Percentiles rank a stretch among this genome's conserved stretches.
phyloP scores from a whole-genome alignment of 805 yeast species.

The Debaryomyces prosopidis region DNA sequence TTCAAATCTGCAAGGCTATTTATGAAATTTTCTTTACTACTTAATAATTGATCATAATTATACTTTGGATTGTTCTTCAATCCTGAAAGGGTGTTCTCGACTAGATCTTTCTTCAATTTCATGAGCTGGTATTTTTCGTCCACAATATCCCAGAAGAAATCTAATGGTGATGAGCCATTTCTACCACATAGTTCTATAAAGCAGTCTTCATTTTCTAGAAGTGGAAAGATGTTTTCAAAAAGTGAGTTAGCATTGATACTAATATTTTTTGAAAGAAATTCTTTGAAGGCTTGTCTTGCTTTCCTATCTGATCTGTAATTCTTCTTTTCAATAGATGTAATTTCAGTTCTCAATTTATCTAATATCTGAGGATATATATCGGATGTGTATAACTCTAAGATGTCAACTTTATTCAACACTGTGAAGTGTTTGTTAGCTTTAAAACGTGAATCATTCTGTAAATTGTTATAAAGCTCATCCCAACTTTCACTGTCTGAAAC shows the following conservation, averaged over 20 bases:
- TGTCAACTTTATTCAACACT: constrained; percentile 56
- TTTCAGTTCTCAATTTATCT: constrained; percentile 18
- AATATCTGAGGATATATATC: constrained; percentile 32
- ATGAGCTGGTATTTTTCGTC: constrained; percentile 60
- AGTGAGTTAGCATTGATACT: constrained; percentile 48
- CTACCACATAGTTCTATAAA: constrained; percentile 69
- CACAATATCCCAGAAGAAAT: constrained; percentile 71
- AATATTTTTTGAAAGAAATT: constrained; percentile 44
- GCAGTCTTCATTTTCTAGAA: constrained; percentile 53
- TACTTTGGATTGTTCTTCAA: constrained; percentile 14
- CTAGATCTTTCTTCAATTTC: constrained; percentile 59
- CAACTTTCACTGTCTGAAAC: constrained; percentile 33
- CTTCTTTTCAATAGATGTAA: constrained; percentile 24
- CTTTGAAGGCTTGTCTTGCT: constrained; percentile 62
- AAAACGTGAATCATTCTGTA: constrained; percentile 50
- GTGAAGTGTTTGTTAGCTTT: constrained; percentile 59
- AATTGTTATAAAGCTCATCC: constrained; percentile 34
- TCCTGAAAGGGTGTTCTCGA: constrained; percentile 50
- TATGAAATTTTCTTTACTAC: constrained; percentile 18
- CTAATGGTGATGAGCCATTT: constrained; percentile 75
- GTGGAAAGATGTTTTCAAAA: constrained; percentile 58
- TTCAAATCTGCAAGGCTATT: constrained; percentile 15
- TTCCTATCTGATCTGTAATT: constrained; percentile 60
- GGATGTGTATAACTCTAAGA: constrained; percentile 51
- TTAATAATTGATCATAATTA: constrained; percentile 15